These are phyloP conservation scores for Aegilops bicornis DNA, from an alignment of 176 grass and related monocot genomes.

Conservation along the genomic window DNA sequence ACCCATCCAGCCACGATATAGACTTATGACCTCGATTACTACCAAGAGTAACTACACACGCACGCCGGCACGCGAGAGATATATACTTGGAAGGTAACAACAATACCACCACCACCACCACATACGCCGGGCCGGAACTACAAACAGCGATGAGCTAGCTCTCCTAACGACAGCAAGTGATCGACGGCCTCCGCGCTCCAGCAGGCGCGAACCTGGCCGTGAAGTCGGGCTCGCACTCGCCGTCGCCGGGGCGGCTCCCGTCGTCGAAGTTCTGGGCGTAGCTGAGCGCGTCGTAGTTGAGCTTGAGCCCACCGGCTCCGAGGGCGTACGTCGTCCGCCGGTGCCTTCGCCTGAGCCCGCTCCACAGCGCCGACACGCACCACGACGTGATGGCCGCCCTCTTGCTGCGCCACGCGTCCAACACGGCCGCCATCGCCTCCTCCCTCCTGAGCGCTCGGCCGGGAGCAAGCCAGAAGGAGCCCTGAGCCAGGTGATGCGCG, in stretches of 20 bases:
- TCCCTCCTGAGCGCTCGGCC: not conserved
- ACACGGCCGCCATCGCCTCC: slow-evolving; percentile 1
- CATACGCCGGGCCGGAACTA: no score
- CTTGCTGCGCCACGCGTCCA: not conserved
- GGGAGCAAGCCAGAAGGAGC: not conserved
- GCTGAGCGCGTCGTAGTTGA: slow-evolving; percentile 63
- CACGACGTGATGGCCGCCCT: slow-evolving; percentile 18
- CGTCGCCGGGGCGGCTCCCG: slow-evolving; percentile 11
- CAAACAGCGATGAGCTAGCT: no score
- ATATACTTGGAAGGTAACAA: not conserved
- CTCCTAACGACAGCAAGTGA: not conserved
- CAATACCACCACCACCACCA: not conserved
- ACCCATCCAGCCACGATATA: not conserved
- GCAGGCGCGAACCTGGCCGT: slow-evolving; percentile 35
- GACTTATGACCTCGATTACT: not conserved
- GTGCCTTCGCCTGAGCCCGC: slow-evolving; percentile 24
- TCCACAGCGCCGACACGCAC: slow-evolving; percentile 44
- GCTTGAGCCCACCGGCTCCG: slow-evolving; percentile 45
- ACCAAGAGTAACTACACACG: not conserved
- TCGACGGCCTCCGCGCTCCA: not conserved
- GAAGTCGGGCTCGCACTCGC: slow-evolving; percentile 45
- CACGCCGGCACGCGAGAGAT: not conserved
- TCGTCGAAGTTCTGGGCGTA: slow-evolving; percentile 69
- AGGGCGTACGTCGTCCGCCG: slow-evolving; percentile 8
- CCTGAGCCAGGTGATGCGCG: not conserved